These are phyloP conservation scores for Periconia macrospinosa DNA, from an alignment of 2,329 filamentous ascomycete genomes.

Conservation along the genomic window DNA sequence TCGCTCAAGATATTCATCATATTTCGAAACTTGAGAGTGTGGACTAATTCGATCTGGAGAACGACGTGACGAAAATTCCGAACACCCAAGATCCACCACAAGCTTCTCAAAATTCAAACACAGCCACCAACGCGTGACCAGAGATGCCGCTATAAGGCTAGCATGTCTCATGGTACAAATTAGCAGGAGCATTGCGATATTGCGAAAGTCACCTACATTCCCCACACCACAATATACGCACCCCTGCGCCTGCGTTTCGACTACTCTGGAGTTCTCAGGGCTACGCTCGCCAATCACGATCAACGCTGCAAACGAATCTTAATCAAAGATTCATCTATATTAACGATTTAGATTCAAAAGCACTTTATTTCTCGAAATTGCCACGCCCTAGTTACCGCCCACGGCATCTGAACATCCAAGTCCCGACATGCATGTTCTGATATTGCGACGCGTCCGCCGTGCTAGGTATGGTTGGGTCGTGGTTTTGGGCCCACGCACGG, in stretches of 20 bases:
- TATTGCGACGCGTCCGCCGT: slow-evolving; percentile 1
- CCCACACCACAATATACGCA: neutral
- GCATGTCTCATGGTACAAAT: neutral
- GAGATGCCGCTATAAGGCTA: neutral
- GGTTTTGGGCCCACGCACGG: neutral
- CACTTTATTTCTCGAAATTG: neutral
- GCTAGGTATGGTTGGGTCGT: neutral
- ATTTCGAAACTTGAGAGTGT: neutral
- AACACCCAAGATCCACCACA: neutral
- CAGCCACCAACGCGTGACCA: neutral
- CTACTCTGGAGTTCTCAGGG: neutral
- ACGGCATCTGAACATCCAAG: slow-evolving; percentile 1
- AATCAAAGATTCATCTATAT: neutral
- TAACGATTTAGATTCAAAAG: neutral
- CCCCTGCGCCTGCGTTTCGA: neutral
- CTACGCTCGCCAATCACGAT: neutral
- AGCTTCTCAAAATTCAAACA: neutral
- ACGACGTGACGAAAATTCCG: neutral
- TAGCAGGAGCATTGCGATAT: neutral
- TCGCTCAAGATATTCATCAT: neutral
- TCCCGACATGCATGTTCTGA: neutral
- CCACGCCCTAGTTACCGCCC: neutral
- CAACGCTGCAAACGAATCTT: neutral
- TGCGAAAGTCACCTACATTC: too few species aligned
- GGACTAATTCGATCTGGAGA: neutral